Evolutionary conservation across 768 basidiomycete genomes (phyloP).

Genomic region (Multifurca ochricompacta): DNA sequence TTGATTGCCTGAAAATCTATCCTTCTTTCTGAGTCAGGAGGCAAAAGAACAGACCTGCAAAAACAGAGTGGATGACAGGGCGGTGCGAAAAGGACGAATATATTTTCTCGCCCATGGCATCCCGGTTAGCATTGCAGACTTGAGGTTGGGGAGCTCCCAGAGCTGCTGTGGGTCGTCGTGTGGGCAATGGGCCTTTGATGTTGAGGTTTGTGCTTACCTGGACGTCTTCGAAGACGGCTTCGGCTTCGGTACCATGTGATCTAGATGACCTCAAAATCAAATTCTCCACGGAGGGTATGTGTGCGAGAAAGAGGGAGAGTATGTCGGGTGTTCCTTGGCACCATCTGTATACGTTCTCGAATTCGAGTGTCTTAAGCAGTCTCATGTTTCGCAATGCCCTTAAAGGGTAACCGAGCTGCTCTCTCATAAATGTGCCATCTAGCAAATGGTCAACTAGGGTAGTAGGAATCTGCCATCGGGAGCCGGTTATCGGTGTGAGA

Average conservation of each 20-base stretch:
- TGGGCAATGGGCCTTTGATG: background rate
- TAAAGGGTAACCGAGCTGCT: background rate
- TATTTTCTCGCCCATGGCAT: constrained; percentile 15
- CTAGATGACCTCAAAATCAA: constrained; percentile 12
- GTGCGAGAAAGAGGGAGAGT: constrained; percentile 13
- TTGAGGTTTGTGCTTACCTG: background rate
- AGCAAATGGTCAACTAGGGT: background rate
- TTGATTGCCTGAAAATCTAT: background rate
- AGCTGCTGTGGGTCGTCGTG: background rate
- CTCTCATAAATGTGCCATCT: background rate
- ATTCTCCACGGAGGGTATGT: constrained; percentile 13
- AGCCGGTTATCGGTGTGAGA: background rate
- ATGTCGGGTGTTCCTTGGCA: constrained; percentile 10
- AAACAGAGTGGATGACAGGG: background rate
- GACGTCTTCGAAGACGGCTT: background rate
- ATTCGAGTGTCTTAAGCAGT: constrained; percentile 12
- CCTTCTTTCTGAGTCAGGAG: background rate
- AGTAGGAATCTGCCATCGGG: constrained; percentile 6
- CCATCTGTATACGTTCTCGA: constrained; percentile 12
- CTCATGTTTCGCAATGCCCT: constrained; percentile 12
- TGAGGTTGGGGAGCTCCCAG: constrained; percentile 15
- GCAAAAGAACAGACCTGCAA: constrained; percentile 1
- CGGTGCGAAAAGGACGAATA: constrained; percentile 5
- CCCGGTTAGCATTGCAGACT: constrained; percentile 14
- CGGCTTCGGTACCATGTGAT: background rate